Evolutionary conservation across 2,329 filamentous ascomycete genomes (phyloP), one percentile per base, ranked within the genome.

Genomic region (Hypocrella siamensis): DNA sequence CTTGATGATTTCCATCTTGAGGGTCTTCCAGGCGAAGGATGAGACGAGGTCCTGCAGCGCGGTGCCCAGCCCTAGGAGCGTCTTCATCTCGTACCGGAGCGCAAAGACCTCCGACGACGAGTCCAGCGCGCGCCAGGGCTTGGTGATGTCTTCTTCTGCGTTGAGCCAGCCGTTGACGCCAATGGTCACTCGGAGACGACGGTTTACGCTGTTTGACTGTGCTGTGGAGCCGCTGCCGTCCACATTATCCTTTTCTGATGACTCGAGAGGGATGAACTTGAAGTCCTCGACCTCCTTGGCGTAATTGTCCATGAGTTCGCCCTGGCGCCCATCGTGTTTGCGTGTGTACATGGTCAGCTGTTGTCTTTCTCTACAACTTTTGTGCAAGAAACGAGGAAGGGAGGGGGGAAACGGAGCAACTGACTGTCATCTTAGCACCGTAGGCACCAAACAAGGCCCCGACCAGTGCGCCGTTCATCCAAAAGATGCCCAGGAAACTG

Each of bases 371-470:
- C 14, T 27, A 7, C 9, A 27, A 15, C 9, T 6, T 6, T 27
- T n/a, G 14, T 15, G 8, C 10, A 17, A 11, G 14, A 9, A 19
- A n/a, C n/a, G n/a, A n/a, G n/a, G n/a, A n/a, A n/a, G n/a, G n/a
- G n/a, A n/a, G n/a, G n/a, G n/a, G n/a, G n/a, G 8, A 7, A 29
- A 6, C 15, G 3, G n/a, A 12, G 24, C 6, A 4, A 41, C 56
- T 38, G 42, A 59, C 62, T 27, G 68, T 75, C 70, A 75, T 75
- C 44, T 78, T 75, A 0, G 80, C 86, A 3, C 86, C 86, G 44
- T 86, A 92, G 0, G 85, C 86, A 1, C 86, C 86, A 47, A 94
- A 94, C 0, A 94, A 58, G 10, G 82, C 76, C 0, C 86, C 86
- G 1, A 94, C 82, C 3, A 94, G 62, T 1, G 88, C 80, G 1